These are phyloP conservation scores for Diutina sp. DNA, from an alignment of 1,139 yeast species.

Conservation along the genomic window DNA sequence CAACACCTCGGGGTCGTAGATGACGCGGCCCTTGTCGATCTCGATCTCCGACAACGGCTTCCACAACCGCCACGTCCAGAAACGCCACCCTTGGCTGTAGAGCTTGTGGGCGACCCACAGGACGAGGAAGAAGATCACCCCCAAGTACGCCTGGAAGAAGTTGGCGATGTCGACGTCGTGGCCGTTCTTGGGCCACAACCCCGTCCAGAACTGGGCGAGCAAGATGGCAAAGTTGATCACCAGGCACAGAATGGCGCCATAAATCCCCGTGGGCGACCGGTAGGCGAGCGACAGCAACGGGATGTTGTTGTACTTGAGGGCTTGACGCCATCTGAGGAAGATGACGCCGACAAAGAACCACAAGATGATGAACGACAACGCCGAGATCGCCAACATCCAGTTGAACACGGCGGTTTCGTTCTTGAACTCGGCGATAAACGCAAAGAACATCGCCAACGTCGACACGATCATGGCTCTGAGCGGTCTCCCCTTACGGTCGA, in stretches of 20 bases:
- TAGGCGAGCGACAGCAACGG: slow-evolving; percentile 25
- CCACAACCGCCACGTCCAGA: slow-evolving; percentile 7
- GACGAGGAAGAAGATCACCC: slow-evolving; percentile 20
- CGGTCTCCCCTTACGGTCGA: slow-evolving; percentile 32
- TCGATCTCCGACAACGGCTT: slow-evolving; percentile 23
- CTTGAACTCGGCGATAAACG: slow-evolving; percentile 26
- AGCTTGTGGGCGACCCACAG: slow-evolving; percentile 25
- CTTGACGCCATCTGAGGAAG: slow-evolving; percentile 30
- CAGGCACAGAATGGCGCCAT: slow-evolving; percentile 26
- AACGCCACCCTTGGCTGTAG: slow-evolving; percentile 7
- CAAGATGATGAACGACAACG: slow-evolving; percentile 28
- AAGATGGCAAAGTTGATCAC: slow-evolving; percentile 20
- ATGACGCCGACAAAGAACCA: slow-evolving; percentile 31
- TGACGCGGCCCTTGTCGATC: slow-evolving; percentile 19
- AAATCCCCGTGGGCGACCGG: slow-evolving; percentile 26
- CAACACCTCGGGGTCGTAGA: slow-evolving; percentile 26
- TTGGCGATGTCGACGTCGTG: slow-evolving; percentile 14
- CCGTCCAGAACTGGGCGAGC: slow-evolving; percentile 26
- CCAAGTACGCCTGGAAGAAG: slow-evolving; percentile 26
- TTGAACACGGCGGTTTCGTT: slow-evolving; percentile 28
- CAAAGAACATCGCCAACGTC: slow-evolving; percentile 17
- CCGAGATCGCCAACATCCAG: slow-evolving; percentile 33
- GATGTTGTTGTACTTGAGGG: slow-evolving; percentile 22
- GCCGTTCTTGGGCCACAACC: slow-evolving; percentile 23
- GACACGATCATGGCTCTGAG: slow-evolving; percentile 23